Evolutionary conservation across 31 red algal species (phyloP).

Genomic region (Odonthalia washingtoniensis): DNA sequence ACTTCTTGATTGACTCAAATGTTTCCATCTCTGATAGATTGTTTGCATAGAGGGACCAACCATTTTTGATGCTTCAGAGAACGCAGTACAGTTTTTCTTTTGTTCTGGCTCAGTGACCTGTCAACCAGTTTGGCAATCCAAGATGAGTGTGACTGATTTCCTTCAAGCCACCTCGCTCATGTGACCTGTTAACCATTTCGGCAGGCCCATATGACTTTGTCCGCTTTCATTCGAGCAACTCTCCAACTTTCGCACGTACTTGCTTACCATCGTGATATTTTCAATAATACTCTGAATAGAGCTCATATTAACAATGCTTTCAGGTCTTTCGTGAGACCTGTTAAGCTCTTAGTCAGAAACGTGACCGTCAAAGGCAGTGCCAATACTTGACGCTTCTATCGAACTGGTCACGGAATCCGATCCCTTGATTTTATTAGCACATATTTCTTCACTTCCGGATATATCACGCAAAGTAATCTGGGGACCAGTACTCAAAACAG

Average conservation of each 20-base stretch:
- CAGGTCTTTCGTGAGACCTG: background rate
- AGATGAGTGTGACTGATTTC: background rate
- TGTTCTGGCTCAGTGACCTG: too few species aligned
- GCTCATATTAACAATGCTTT: background rate
- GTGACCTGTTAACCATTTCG: background rate
- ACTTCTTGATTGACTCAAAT: too few species aligned
- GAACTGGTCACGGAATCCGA: conserved; percentile 33
- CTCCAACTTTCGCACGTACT: background rate
- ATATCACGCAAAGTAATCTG: too few species aligned
- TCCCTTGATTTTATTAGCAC: background rate
- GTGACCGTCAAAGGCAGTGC: conserved; percentile 49
- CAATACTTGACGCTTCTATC: conserved; percentile 52
- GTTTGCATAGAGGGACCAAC: too few species aligned
- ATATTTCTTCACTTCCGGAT: background rate
- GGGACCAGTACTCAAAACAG: background rate
- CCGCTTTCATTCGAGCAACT: background rate
- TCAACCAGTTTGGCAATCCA: conserved; percentile 10
- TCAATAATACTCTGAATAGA: background rate
- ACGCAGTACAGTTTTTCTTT: too few species aligned
- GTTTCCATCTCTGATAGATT: too few species aligned
- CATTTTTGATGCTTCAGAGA: too few species aligned
- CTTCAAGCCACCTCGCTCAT: conserved; percentile 17
- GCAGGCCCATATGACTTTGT: background rate
- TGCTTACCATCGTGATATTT: conserved; percentile 3
- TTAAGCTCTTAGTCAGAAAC: conserved; percentile 45